Percentiles rank a stretch among this genome's conserved stretches.
These are phyloP conservation scores for Clavariopsis aquatica DNA, from an alignment of 495 filamentous ascomycete species.

Conservation along the genomic window DNA sequence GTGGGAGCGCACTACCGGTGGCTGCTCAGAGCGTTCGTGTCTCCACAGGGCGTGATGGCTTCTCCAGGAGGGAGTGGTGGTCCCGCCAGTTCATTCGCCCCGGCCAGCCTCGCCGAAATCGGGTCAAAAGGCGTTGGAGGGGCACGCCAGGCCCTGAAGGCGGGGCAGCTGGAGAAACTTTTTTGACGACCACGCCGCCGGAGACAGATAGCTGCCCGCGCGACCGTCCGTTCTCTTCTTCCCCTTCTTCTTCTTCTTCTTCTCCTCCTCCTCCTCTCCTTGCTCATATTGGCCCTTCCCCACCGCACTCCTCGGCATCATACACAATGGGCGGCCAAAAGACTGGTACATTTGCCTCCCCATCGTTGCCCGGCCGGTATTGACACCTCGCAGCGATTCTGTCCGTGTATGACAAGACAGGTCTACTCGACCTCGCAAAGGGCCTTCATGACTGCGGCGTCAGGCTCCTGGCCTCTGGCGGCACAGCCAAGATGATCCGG, in stretches of 20 bases:
- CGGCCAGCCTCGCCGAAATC: conserved; percentile 25
- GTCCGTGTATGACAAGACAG: conserved; percentile 98
- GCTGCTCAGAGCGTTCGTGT: no score
- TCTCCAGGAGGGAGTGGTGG: neutral
- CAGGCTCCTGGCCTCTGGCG: conserved; percentile 88
- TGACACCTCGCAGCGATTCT: conserved; percentile 67
- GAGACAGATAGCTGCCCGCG: neutral
- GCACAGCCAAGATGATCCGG: conserved; percentile 90
- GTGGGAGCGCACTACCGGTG: no score
- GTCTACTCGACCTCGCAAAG: conserved; percentile 92
- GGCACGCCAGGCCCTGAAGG: neutral
- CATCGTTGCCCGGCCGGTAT: neutral
- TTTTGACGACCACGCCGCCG: neutral
- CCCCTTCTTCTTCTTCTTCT: conserved; percentile 3
- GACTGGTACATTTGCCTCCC: conserved; percentile 15
- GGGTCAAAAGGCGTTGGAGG: conserved; percentile 6
- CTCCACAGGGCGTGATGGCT: no score
- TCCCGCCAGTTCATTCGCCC: conserved; percentile 3
- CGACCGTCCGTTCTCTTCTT: neutral
- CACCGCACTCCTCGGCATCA: neutral
- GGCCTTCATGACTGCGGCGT: conserved; percentile 88
- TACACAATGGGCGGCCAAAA: conserved; percentile 30
- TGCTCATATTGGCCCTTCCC: neutral
- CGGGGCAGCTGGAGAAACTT: conserved; percentile 4
- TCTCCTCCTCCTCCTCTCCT: neutral